Evolutionary conservation across 2,329 filamentous ascomycete genomes (phyloP).

Genomic region (Fusarium sp.): DNA sequence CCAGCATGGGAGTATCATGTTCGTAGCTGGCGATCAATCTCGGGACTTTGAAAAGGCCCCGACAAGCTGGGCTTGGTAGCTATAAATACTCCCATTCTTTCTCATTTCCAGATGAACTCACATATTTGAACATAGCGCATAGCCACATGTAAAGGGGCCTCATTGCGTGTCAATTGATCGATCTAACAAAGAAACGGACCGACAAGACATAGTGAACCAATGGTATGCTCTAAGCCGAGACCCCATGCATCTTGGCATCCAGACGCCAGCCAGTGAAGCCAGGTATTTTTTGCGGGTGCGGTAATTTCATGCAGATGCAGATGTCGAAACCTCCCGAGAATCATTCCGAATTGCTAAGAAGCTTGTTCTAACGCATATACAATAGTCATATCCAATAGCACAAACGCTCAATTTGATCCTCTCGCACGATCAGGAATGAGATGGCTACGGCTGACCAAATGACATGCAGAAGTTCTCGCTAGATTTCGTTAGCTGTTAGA

Average conservation of each 20-base stretch:
- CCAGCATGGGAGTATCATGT: background rate
- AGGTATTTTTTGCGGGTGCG: background rate
- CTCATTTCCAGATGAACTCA: background rate
- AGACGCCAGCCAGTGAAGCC: background rate
- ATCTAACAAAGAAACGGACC: background rate
- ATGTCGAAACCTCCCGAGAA: background rate
- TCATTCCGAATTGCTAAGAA: background rate
- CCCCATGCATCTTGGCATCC: background rate
- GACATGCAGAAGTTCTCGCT: no score
- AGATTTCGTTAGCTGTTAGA: no score
- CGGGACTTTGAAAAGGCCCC: rapidly evolving
- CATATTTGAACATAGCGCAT: background rate
- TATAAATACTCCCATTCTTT: rapidly evolving
- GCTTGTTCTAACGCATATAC: rapidly evolving
- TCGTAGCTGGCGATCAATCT: rapidly evolving
- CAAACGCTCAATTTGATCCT: rapidly evolving
- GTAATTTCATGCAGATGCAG: background rate
- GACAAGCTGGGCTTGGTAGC: background rate
- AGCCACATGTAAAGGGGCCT: background rate
- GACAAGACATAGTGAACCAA: rapidly evolving
- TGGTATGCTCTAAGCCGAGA: rapidly evolving
- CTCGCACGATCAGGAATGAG: background rate
- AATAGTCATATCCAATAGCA: no score
- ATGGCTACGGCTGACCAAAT: no score
- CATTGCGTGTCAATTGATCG: background rate